Conservation (phyloP, 805 yeast species). For the Saccharomycopsis selenospora region DNA sequence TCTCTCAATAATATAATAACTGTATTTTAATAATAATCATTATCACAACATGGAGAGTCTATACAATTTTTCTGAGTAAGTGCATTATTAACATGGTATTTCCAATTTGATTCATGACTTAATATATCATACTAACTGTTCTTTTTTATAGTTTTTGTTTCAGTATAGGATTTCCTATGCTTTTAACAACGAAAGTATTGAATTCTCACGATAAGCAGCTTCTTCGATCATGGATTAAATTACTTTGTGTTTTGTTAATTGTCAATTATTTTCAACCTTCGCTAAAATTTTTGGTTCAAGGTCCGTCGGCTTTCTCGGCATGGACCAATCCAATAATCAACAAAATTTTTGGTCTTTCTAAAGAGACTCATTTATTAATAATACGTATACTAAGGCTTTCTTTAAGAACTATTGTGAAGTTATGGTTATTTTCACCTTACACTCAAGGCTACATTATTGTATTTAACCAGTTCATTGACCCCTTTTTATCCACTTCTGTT, state of each 20-base stretch:
- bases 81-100: not conserved
- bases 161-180: conserved; percentile 8
- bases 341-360: not conserved
- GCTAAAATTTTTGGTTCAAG: not conserved
- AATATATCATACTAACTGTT: not conserved
- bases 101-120: not conserved
- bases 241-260: conserved; percentile 5
- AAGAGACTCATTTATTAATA: not conserved
- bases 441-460: conserved; percentile 17
- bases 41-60: not conserved
- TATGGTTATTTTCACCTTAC: conserved; percentile 18
- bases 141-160: not conserved
- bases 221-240: conserved; percentile 18
- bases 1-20: too few species aligned
- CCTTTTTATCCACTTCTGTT: conserved; percentile 4
- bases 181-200: conserved; percentile 13
- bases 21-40: too few species aligned
- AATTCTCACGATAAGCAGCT: conserved; percentile 12
- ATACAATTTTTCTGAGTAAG: conserved; percentile 2
- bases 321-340: not conserved
- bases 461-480: conserved; percentile 19
- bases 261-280: conserved; percentile 2
- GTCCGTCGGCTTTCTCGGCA: not conserved
- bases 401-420: not conserved
- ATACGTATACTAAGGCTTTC: not conserved